Percentiles rank a stretch among this genome's conserved stretches.
Conservation (phyloP, 2,329 filamentous ascomycete genomes). For the Diaporthe capsici region DNA sequence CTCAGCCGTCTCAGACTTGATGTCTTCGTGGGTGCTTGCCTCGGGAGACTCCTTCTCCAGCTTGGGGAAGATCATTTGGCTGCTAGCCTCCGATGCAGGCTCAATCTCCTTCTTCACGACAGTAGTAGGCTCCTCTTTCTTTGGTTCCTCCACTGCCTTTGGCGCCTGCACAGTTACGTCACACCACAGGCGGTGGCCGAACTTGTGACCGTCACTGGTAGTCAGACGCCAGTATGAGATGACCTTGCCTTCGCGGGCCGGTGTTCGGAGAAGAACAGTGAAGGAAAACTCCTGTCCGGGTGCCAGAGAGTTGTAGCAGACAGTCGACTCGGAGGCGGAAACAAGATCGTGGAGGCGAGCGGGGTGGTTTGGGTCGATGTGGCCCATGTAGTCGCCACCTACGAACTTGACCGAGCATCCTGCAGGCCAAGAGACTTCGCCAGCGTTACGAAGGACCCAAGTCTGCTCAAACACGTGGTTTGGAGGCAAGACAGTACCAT, state of each 20-base stretch:
- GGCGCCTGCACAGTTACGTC: slow-evolving; percentile 79
- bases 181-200: slow-evolving; percentile 96
- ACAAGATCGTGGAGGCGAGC: slow-evolving; percentile 83
- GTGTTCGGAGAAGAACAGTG: slow-evolving; percentile 87
- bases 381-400: slow-evolving; percentile 96
- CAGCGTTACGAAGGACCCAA: slow-evolving; percentile 92
- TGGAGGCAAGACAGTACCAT: slow-evolving; percentile 80
- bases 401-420: slow-evolving; percentile 93
- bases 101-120: slow-evolving; percentile 45
- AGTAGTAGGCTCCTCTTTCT: slow-evolving; percentile 56
- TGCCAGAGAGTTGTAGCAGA: slow-evolving; percentile 76
- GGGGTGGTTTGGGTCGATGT: slow-evolving; percentile 84
- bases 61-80: slow-evolving; percentile 96
- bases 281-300: slow-evolving; percentile 85
- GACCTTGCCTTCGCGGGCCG: slow-evolving; percentile 79
- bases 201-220: slow-evolving; percentile 82
- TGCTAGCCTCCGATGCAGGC: slow-evolving; percentile 52
- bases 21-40: slow-evolving; percentile 80
- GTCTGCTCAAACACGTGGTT: slow-evolving; percentile 87
- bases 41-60: slow-evolving; percentile 93
- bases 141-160: slow-evolving; percentile 50
- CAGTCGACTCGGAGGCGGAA: slow-evolving; percentile 85
- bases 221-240: slow-evolving; percentile 99
- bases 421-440: slow-evolving; percentile 83
- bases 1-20: slow-evolving; percentile 65